Evolutionary conservation across 176 grass and related monocot genomes (phyloP), one percentile per base, ranked within the genome.

Genomic region (Raddia guianensis): DNA sequence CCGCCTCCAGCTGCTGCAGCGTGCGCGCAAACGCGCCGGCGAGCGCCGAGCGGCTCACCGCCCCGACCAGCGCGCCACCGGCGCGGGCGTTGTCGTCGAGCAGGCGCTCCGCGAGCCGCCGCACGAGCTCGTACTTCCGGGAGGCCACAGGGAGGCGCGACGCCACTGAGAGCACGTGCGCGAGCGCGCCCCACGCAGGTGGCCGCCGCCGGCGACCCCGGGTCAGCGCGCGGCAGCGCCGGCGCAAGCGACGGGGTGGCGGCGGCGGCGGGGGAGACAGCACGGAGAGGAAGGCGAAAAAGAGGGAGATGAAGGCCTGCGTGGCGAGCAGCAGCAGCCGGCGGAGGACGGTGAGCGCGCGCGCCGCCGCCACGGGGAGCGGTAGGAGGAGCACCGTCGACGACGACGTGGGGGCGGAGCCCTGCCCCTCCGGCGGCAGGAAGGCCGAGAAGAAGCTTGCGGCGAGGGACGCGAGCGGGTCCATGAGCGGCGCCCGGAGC

Each of bases 71-170:
- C 35, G 77, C 84, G 46, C 73, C 54, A 32, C 56, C 68, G 13
- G 44, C 77, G 62, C 70, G 75, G 59, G 51, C 49, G 73, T 90
- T 94, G 42, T 89, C 92, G 21, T 97, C 92, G 9, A 97, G 80
- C 75, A 97, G 81, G 1, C 92, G 90, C 70, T 97, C 95, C 2
- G 95, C 95, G 48, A 97, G 91, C 2, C 69, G 87, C 1, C 90
- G 90, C 59, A 92, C 80, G 20, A 94, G 68, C 76, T 90, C 87
- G 83, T 94, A 83, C 87, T 97, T 97, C 60, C 95, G 87, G 68
- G 95, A 97, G 15, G 90, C 74, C 13, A 92, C 91, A 33, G 94
- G 94, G 73, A 97, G 73, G 52, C 77, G 78, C 2, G 89, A 87
- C 37, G 87, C 85, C 56, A 91, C 73, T 75, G 80, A 81, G 11